Percentiles rank a stretch among this genome's conserved stretches.
Evolutionary conservation across 768 basidiomycete genomes (phyloP).

Genomic region (Podaxis sp.): DNA sequence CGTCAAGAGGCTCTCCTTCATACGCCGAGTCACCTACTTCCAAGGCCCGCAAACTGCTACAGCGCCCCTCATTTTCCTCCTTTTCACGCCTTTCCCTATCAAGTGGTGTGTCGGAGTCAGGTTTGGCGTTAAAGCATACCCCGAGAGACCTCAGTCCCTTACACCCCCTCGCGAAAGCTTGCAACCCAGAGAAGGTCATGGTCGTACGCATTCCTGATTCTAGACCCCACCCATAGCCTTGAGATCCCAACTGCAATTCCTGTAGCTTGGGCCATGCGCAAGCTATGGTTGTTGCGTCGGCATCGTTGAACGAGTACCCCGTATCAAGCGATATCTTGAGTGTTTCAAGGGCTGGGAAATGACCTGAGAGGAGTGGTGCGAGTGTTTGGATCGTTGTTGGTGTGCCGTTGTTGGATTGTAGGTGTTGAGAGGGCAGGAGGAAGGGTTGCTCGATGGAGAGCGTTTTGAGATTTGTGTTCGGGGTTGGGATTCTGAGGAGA

Average conservation of each 20-base stretch:
- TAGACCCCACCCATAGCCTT: neutral
- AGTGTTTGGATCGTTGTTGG: neutral
- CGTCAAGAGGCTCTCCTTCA: neutral
- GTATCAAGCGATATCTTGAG: neutral
- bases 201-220: neutral
- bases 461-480: neutral
- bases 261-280: neutral
- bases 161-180: neutral
- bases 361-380: neutral
- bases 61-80: neutral
- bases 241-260: neutral
- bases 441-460: neutral
- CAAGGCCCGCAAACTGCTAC: constrained; percentile 1
- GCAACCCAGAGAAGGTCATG: constrained; percentile 1
- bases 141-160: neutral
- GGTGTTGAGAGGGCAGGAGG: neutral
- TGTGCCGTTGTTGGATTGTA: neutral
- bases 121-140: neutral
- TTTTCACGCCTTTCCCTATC: neutral
- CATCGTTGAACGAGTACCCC: neutral
- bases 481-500: neutral
- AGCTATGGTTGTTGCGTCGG: constrained; percentile 2
- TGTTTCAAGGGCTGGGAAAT: neutral
- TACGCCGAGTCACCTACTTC: constrained; percentile 1
- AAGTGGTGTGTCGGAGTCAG: neutral